Base-by-base conservation (phyloP, 2,329 filamentous ascomycete species). In the Stenocarpella maydis region DNA sequence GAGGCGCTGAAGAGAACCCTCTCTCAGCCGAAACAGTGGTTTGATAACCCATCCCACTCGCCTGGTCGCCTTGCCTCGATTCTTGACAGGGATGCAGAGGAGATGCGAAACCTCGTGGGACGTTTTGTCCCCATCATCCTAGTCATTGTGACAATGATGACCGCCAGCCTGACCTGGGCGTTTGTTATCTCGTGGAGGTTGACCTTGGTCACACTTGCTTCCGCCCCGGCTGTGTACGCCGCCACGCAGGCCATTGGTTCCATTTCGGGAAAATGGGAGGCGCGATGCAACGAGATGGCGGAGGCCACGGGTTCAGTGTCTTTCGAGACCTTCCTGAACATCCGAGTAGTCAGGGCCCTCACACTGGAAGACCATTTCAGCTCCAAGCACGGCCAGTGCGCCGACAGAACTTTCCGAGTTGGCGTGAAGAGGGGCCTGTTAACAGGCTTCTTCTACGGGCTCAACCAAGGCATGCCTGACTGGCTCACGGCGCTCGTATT, bases 31-130 rank as follows among this genome's bases (percentile, higher is more conserved):
- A 90, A 87, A 71, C 80, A 86, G 5, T 98, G 94, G 91, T 97
- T 97, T 74, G 90, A 94, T 72, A 82, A 85, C 61, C 84, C 91
- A 2, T 83, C 84, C 41, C 92, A 96, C 77, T 88, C 86, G 0
- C 82, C 91, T 0, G 83, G 84, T 0, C 84, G 85, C 2, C 84
- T 98, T 50, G 89, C 86, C 0, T 90, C 93, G 71, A 91, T 87
- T 53, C 85, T 98, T 0, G 93, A 97, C 75, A 87, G 91, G 19
- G 92, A 93, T 74, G 92, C 91, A 0, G 94, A 98, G 77, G 94
- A 97, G 76, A 95, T 96, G 88, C 88, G 92, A 10, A 94, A 93
- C 74, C 82, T 98, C 0, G 85, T 97, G 0, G 92, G 92, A 2
- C 88, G 92, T 1, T 97, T 97, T 75, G 85, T 91, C 0, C 91